Percentiles rank a stretch among this genome's conserved stretches.
These are phyloP conservation scores for Phanerochaete sordida DNA, from an alignment of 768 basidiomycete genomes.

Conservation along the genomic window DNA sequence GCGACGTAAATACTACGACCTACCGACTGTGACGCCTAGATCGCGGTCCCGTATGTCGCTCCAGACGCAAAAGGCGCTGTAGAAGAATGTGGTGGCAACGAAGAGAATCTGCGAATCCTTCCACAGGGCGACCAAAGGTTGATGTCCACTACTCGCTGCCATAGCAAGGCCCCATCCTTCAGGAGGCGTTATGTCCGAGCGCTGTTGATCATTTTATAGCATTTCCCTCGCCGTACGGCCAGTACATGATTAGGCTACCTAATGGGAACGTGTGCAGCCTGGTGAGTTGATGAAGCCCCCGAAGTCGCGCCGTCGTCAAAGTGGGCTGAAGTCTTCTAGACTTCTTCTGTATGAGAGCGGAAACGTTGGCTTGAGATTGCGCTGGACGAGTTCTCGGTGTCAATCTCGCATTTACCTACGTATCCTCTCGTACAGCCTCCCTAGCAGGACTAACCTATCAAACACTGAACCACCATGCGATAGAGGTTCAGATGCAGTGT, in stretches of 20 bases:
- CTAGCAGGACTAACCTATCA: no score
- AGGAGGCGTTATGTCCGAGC: neutral
- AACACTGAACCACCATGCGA: no score
- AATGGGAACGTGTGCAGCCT: constrained; percentile 3
- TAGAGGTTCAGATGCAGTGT: no score
- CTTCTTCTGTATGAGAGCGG: no score
- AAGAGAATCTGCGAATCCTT: neutral
- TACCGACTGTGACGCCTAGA: constrained; percentile 34
- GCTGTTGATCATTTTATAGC: neutral
- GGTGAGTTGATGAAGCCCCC: neutral
- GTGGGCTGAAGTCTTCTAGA: no score
- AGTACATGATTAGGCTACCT: neutral
- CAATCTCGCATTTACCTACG: no score
- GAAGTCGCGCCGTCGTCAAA: no score
- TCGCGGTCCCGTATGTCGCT: constrained; percentile 25
- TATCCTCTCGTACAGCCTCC: no score
- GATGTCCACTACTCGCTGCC: neutral
- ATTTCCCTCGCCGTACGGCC: neutral
- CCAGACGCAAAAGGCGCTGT: constrained; percentile 23
- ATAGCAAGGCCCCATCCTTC: neutral
- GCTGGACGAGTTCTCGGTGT: no score
- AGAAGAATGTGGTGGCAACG: constrained; percentile 7
- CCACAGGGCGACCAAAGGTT: neutral
- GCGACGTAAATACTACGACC: no score
- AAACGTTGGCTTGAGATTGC: no score